A percentile compares a stretch with the other conserved stretches of the same genome.
Evolutionary conservation across 441 rosid species (phyloP).

Genomic region (Euphorbia corollata): DNA sequence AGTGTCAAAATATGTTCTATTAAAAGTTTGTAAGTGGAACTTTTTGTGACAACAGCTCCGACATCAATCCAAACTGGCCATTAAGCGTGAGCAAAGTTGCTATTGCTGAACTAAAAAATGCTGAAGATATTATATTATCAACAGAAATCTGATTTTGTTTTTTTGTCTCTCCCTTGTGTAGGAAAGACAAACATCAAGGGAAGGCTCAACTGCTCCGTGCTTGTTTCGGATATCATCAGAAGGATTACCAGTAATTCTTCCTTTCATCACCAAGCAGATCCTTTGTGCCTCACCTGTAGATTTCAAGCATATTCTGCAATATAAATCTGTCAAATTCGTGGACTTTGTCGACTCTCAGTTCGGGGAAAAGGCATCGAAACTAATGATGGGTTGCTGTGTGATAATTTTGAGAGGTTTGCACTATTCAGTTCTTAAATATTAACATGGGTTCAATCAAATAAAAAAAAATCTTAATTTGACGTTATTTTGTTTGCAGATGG

Average conservation of each 20-base stretch:
- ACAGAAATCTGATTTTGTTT: background rate
- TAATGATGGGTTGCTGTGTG: constrained; percentile 79
- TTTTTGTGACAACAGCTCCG: too few species aligned
- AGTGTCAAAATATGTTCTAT: too few species aligned
- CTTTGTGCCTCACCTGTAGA: constrained; percentile 53
- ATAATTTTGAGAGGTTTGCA: constrained; percentile 62
- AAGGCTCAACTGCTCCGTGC: constrained; percentile 61
- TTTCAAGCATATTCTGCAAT: constrained; percentile 72
- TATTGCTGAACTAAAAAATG: background rate
- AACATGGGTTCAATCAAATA: too few species aligned
- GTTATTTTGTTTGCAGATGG: constrained; percentile 29
- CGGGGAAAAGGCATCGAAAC: constrained; percentile 60
- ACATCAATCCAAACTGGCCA: background rate
- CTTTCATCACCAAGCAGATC: constrained; percentile 75
- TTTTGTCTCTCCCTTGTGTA: constrained; percentile 20
- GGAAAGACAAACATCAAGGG: constrained; percentile 87
- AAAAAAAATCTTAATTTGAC: too few species aligned
- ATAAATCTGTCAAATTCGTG: constrained; percentile 61
- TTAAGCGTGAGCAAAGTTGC: background rate
- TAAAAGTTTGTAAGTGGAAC: too few species aligned
- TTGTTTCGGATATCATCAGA: constrained; percentile 87
- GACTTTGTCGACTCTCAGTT: constrained; percentile 64
- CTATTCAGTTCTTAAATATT: background rate
- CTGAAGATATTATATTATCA: background rate
- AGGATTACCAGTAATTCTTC: constrained; percentile 83